Conservation (phyloP, 306 rosid genomes). For the Prosopis cineraria region DNA sequence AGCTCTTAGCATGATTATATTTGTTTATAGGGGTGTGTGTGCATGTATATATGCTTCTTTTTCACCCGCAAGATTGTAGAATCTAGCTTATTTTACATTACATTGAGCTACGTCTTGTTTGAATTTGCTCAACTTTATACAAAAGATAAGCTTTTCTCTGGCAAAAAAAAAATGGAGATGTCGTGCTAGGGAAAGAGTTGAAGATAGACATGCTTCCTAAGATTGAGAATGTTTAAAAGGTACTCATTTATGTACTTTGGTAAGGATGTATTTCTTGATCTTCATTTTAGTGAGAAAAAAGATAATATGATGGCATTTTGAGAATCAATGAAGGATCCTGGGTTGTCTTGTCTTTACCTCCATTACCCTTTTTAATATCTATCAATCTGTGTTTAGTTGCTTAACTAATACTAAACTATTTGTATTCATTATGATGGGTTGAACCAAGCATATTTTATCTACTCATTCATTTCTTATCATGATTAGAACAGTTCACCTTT, state of each 20-base stretch:
- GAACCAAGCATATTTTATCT: background rate
- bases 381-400: conserved; percentile 13
- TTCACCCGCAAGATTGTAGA: background rate
- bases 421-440: conserved; percentile 20
- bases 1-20: background rate
- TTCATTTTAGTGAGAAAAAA: conserved; percentile 25
- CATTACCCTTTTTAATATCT: conserved; percentile 5
- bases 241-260: conserved; percentile 27
- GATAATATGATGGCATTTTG: background rate
- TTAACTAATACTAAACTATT: conserved; percentile 19
- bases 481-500: conserved; percentile 3
- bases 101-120: conserved; percentile 35
- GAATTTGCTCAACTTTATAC: conserved; percentile 37
- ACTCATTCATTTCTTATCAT: background rate
- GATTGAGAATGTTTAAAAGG: conserved; percentile 95
- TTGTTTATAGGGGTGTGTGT: background rate
- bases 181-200: conserved; percentile 84
- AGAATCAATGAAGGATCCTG: background rate
- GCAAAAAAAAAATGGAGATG: conserved; percentile 78
- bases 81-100: background rate
- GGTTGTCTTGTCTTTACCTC: background rate
- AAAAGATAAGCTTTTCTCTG: conserved; percentile 85
- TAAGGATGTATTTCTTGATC: conserved; percentile 2
- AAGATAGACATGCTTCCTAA: conserved; percentile 92
- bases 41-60: background rate